These are phyloP conservation scores for Physcia stellaris DNA, from an alignment of 495 filamentous ascomycete genomes.

Conservation along the genomic window DNA sequence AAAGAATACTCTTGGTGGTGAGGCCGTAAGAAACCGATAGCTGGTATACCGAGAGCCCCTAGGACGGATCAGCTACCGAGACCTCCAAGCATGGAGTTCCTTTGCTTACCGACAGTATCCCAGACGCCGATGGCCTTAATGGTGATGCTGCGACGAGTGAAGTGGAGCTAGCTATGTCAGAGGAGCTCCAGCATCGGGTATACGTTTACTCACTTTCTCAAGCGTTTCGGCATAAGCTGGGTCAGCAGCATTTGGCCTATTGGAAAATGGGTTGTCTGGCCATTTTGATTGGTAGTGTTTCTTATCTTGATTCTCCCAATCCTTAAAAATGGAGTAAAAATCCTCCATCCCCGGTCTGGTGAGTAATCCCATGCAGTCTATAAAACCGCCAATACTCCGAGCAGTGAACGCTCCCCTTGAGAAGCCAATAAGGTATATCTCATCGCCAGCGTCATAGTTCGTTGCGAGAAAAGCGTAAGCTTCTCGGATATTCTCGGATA, in stretches of 20 bases:
- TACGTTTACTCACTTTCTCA: slow-evolving; percentile 4
- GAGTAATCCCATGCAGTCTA: slow-evolving; percentile 33
- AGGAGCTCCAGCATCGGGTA: no score
- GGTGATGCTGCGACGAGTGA: slow-evolving; percentile 6
- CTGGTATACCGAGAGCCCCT: slow-evolving; percentile 13
- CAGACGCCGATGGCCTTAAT: slow-evolving; percentile 41
- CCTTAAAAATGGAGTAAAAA: slow-evolving; percentile 29
- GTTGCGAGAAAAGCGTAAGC: slow-evolving; percentile 35
- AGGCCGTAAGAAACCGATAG: slow-evolving; percentile 11
- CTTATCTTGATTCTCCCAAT: slow-evolving; percentile 25
- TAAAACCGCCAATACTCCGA: slow-evolving; percentile 36
- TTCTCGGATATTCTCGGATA: slow-evolving; percentile 33
- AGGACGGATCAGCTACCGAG: no score
- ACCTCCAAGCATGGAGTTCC: no score
- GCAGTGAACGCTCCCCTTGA: slow-evolving; percentile 45
- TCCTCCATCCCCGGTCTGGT: slow-evolving; percentile 23
- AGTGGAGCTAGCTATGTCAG: slow-evolving; percentile 11
- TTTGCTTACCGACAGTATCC: slow-evolving; percentile 42
- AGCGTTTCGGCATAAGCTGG: slow-evolving; percentile 7
- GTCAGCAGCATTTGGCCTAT: slow-evolving; percentile 27
- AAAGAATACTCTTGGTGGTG: slow-evolving; percentile 9
- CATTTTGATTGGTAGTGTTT: slow-evolving; percentile 25
- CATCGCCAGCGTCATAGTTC: slow-evolving; percentile 38
- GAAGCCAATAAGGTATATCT: slow-evolving; percentile 46
- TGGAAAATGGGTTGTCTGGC: slow-evolving; percentile 37